These are phyloP conservation scores for Trichocladium uniseriatum DNA, from an alignment of 495 filamentous ascomycete genomes.

Conservation along the genomic window DNA sequence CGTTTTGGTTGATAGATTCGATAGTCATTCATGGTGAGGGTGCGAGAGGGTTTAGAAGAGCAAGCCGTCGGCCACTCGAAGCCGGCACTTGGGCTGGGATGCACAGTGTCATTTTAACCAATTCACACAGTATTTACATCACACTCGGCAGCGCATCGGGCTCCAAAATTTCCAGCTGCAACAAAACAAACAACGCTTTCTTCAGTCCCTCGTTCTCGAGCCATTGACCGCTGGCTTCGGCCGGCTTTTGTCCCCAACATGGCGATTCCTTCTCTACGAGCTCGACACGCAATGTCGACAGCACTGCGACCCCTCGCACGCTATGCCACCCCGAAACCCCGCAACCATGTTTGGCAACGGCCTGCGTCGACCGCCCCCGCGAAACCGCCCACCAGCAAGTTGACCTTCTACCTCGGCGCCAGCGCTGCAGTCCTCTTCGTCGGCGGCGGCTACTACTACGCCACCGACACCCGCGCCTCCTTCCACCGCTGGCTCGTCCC, in stretches of 20 bases:
- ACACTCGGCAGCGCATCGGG: not conserved
- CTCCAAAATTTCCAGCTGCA: constrained; percentile 8
- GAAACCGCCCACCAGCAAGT: constrained; percentile 21
- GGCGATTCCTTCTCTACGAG: constrained; percentile 29
- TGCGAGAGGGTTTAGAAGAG: too few relatives aligned
- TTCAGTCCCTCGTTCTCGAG: constrained; percentile 5
- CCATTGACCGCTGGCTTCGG: constrained; percentile 35
- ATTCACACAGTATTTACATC: not conserved
- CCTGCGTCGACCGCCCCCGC: constrained; percentile 29
- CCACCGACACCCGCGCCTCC: constrained; percentile 83
- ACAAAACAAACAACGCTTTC: not conserved
- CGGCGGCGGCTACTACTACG: constrained; percentile 54
- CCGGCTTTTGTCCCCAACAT: constrained; percentile 25
- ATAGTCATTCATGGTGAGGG: too few relatives aligned
- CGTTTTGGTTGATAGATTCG: too few relatives aligned
- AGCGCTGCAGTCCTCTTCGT: constrained; percentile 42
- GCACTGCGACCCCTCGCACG: constrained; percentile 23
- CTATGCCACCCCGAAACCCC: constrained; percentile 4
- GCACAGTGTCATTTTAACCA: not conserved
- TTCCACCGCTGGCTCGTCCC: constrained; percentile 75
- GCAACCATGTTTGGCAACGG: constrained; percentile 20
- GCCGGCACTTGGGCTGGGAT: too few relatives aligned
- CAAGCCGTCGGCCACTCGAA: too few relatives aligned
- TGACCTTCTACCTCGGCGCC: constrained; percentile 37
- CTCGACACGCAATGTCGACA: constrained; percentile 22